These are phyloP conservation scores for Ramichloridium luteum DNA, from an alignment of 2,329 filamentous ascomycete species.

Conservation along the genomic window DNA sequence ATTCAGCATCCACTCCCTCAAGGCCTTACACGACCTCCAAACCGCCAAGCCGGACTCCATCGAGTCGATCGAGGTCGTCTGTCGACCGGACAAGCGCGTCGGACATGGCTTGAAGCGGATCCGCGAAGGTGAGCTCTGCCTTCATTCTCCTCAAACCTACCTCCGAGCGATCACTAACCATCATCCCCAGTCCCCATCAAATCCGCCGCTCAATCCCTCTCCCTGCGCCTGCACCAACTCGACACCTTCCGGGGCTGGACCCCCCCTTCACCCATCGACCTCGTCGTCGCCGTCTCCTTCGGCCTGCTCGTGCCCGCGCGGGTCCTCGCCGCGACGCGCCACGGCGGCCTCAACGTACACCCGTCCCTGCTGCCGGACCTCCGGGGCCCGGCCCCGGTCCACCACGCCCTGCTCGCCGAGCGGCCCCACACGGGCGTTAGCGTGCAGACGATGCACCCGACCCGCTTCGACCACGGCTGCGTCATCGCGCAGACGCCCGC, in stretches of 20 bases:
- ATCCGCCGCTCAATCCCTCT: slow-evolving; percentile 48
- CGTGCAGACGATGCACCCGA: slow-evolving; percentile 72
- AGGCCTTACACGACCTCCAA: slow-evolving; percentile 48
- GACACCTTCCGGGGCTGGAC: slow-evolving; percentile 78
- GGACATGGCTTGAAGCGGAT: slow-evolving; percentile 56
- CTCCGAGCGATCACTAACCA: slow-evolving; percentile 7
- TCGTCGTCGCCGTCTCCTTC: slow-evolving; percentile 89
- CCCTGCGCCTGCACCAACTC: slow-evolving; percentile 57
- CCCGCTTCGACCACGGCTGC: slow-evolving; percentile 64
- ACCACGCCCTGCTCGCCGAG: slow-evolving; percentile 62
- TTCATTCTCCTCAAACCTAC: slow-evolving; percentile 20
- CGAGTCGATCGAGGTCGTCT: slow-evolving; percentile 72
- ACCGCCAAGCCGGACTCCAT: slow-evolving; percentile 39
- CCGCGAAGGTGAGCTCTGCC: slow-evolving; percentile 44
- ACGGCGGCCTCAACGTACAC: slow-evolving; percentile 87
- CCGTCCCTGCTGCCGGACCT: slow-evolving; percentile 72
- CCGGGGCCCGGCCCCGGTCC: slow-evolving; percentile 73
- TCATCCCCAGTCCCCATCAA: slow-evolving; percentile 57
- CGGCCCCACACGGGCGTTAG: slow-evolving; percentile 58
- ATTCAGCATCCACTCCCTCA: slow-evolving; percentile 71
- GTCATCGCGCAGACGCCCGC: slow-evolving; percentile 55
- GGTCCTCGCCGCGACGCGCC: slow-evolving; percentile 56
- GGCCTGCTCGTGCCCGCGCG: slow-evolving; percentile 74
- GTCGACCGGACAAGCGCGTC: slow-evolving; percentile 62
- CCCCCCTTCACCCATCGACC: slow-evolving; percentile 49